Evolutionary conservation across 2,329 filamentous ascomycete genomes (phyloP), one percentile per base, ranked within the genome.

Genomic region (Phialophora tarda): DNA sequence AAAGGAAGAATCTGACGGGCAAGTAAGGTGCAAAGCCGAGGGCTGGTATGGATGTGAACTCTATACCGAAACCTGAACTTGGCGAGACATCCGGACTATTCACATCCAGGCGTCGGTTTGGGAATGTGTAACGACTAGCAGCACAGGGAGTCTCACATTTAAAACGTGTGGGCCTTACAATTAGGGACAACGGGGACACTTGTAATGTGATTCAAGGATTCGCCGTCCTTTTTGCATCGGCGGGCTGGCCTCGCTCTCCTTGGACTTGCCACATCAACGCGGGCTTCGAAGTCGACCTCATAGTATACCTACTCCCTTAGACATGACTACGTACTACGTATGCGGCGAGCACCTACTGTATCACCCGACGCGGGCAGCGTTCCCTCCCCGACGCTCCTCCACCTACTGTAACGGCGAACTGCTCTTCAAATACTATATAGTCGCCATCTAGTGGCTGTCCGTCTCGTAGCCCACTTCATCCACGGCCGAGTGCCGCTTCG

Each of bases 1-100:
- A 85, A 71, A 78, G 78, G 64, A 77, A 82, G 71, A 81, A 82
- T 62, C 77, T 87, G 64, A 86, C 84, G 23, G 76, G 78, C 30
- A 84, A 82, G 53, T 65, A 54, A 64, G 14, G 21, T 51, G 47
- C 24, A 8, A 26, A 8, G 23, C 38, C 12, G 24, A 21, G 23
- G 38, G 38, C 17, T 51, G 48, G 10, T 26, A 12, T 51, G 48
- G 48, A 44, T n/a, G 14, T 44, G 38, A n/a, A n/a, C n/a, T 44
- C 17, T 44, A n/a, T n/a, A 17, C 17, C 38, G 7, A 21, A n/a
- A 7, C 38, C 21, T 44, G 38, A n/a, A n/a, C 38, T 44, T 44
- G 38, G 38, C 17, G 38, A 44, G 38, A n/a, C 7, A 7, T 44
- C 38, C 38, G 38, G 6, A 21, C 5, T 44, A 17, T n/a, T n/a